Evolutionary conservation across 352 stramenopile species (phyloP).

Genomic region (Plasmopara muralis): DNA sequence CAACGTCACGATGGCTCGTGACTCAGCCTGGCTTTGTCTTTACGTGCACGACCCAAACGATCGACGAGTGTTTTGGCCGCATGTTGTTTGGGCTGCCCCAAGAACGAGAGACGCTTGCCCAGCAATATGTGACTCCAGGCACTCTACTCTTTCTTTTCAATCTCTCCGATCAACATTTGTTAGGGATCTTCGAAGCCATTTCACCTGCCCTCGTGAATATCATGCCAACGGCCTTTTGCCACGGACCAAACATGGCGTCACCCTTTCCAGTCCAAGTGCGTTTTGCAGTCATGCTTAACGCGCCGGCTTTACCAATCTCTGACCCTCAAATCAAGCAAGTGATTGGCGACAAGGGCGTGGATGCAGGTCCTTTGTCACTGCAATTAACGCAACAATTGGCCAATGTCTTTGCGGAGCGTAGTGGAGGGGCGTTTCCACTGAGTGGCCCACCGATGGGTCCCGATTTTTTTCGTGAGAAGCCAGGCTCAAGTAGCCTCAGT

Average conservation of each 20-base stretch:
- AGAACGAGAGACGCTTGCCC: conserved; percentile 62
- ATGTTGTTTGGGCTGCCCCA: conserved; percentile 75
- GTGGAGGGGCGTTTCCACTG: conserved; percentile 37
- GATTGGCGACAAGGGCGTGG: conserved; percentile 50
- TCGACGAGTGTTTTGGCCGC: conserved; percentile 83
- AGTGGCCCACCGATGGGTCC: conserved; percentile 22
- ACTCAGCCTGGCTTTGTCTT: conserved; percentile 74
- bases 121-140: conserved; percentile 59
- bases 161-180: conserved; percentile 73
- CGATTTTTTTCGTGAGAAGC: conserved; percentile 17
- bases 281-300: conserved; percentile 65
- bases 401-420: conserved; percentile 69
- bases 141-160: conserved; percentile 84
- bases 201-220: conserved; percentile 69
- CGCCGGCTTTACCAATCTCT: conserved; percentile 54
- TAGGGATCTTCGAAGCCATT: conserved; percentile 82
- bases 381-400: conserved; percentile 60
- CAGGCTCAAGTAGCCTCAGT: conserved; percentile 11
- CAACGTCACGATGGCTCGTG: conserved; percentile 33
- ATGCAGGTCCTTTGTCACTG: conserved; percentile 54
- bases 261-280: conserved; percentile 70
- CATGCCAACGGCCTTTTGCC: conserved; percentile 69
- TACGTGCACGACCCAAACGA: conserved; percentile 67
- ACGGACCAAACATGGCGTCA: conserved; percentile 44
- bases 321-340: conserved; percentile 71